Evolutionary conservation across 1,284 basidiomycete species (phyloP).

Genomic region (Ganoderma meredithae): DNA sequence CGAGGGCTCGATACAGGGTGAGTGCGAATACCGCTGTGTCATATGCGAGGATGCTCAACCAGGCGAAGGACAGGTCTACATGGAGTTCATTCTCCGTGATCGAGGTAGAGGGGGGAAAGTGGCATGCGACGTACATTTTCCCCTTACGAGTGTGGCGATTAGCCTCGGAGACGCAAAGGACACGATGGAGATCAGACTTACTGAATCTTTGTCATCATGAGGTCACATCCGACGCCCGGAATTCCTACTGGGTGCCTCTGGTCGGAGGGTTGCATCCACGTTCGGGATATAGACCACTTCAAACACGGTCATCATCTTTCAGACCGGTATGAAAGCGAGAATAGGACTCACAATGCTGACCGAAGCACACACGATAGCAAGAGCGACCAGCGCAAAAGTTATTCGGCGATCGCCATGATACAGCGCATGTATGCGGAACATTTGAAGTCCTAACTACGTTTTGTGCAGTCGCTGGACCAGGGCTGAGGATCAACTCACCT

Average conservation of each 20-base stretch:
- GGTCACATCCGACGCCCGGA: conserved; percentile 4
- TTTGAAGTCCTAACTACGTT: neutral
- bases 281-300: conserved; percentile 1
- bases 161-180: neutral
- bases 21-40: conserved; percentile 6
- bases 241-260: neutral
- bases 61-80: conserved; percentile 7
- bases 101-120: too few relatives aligned
- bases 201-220: conserved; percentile 4
- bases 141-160: neutral
- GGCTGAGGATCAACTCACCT: neutral
- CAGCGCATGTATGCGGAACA: conserved; percentile 12
- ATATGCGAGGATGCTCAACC: conserved; percentile 7
- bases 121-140: neutral
- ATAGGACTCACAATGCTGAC: neutral
- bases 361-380: neutral
- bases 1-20: conserved; percentile 2
- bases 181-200: neutral
- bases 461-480: neutral
- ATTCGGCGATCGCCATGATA: conserved; percentile 3
- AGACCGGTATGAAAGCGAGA: neutral
- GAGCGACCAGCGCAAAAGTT: neutral
- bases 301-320: neutral
- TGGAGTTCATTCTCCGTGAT: neutral
- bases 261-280: neutral